Evolutionary conservation across 1,284 basidiomycete species (phyloP), one percentile per base, ranked within the genome.

Genomic region (Rhodotorula mucilaginosa): DNA sequence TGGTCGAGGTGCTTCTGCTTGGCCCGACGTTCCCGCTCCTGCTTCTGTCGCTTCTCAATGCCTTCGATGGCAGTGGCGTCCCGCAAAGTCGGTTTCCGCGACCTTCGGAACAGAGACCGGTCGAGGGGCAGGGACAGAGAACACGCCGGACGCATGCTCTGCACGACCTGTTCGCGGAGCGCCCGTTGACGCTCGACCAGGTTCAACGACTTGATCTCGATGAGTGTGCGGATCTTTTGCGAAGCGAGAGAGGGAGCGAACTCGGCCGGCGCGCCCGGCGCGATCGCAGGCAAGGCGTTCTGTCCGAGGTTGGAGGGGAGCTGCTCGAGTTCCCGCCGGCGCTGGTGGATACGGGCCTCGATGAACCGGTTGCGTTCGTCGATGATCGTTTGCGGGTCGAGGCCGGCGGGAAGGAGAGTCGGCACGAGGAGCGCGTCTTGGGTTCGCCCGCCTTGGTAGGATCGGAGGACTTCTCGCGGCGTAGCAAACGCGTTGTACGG

Each of bases 1-100:
- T 98, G 95, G 78, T 96, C 92, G 79, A 97, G 87, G 79, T 99
- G 97, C 80, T 97, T 95, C 84, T 94, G 91, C 82, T 98, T 97
- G 61, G 94, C 94, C 49, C 92, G 88, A 64, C 90, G 89, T 82
- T 99, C 96, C 31, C 95, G 89, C 76, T 99, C 95, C 12, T 88
- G 86, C 39, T 95, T 90, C 81, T 99, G 97, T 80, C 91, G 90
- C 69, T 93, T 87, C 83, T 99, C 97, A 21, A 91, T 87, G 75
- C 89, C 87, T 82, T 99, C 97, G 3, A 93, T 97, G 81, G 87
- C 88, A 52, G 93, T 89, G 26, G 93, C 93, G 79, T 98, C 95
- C 23, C 93, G 89, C 49, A 97, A 84, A 0, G 89, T 90, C 46
- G 92, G 92, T 79, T 95, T 96, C 77, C 93, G 88, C 69, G 88